phyloP scores from a whole-genome alignment of 1,139 yeast genomes.

The Tardiomyces blankii region DNA sequence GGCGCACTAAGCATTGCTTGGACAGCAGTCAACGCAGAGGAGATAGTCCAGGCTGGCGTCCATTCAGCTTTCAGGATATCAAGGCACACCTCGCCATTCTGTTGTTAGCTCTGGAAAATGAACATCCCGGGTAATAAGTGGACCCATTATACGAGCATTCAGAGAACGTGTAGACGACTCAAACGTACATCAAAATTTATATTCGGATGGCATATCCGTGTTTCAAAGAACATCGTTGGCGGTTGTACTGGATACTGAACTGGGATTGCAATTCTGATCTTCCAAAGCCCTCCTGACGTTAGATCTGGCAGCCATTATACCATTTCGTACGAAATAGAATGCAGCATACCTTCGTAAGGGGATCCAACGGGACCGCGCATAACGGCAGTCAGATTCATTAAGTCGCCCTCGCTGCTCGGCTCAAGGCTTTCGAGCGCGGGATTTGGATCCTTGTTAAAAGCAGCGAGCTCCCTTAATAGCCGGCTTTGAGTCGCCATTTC shows the following conservation, averaged over 20 bases:
- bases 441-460: conserved; percentile 28
- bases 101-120: neutral
- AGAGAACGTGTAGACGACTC: conserved; percentile 12
- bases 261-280: conserved; percentile 40
- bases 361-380: conserved; percentile 48
- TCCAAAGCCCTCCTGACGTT: conserved; percentile 39
- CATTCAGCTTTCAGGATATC: conserved; percentile 62
- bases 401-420: conserved; percentile 38
- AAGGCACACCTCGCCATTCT: conserved; percentile 74
- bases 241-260: conserved; percentile 57
- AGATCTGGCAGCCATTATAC: neutral
- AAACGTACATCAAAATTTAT: conserved; percentile 34
- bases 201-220: conserved; percentile 65
- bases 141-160: conserved; percentile 2
- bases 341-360: conserved; percentile 26
- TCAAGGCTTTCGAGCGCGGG: conserved; percentile 27
- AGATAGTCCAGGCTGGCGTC: conserved; percentile 86
- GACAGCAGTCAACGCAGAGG: conserved; percentile 61
- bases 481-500: conserved; percentile 21
- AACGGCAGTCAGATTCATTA: conserved; percentile 49
- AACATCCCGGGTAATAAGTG: conserved; percentile 1
- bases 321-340: neutral
- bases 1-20: conserved; percentile 61
- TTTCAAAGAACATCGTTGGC: conserved; percentile 46
- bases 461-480: conserved; percentile 36